These are phyloP conservation scores for Borovskyia barvae DNA, from an alignment of 208 protist species.

Conservation along the genomic window DNA sequence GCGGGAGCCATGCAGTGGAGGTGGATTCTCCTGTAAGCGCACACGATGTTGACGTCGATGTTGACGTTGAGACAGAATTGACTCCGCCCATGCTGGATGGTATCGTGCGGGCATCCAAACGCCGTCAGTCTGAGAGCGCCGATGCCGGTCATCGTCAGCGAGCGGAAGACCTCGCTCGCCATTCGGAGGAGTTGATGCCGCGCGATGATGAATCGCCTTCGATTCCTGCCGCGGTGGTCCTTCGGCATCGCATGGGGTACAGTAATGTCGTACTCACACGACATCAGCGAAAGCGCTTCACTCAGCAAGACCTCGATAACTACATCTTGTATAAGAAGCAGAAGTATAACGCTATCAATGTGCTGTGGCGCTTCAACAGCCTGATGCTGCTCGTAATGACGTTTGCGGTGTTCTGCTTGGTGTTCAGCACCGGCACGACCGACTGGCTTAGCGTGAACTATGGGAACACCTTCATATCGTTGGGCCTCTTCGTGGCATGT, in stretches of 20 bases:
- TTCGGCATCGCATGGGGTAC: constrained; percentile 59
- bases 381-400: constrained; percentile 45
- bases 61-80: no score
- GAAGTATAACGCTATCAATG: constrained; percentile 76
- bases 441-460: constrained; percentile 51
- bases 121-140: no score
- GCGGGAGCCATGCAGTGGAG: no score
- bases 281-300: constrained; percentile 29
- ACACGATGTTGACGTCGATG: no score
- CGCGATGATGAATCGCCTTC: background rate
- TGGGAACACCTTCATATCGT: constrained; percentile 16
- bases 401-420: constrained; percentile 44
- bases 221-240: constrained; percentile 25
- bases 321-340: constrained; percentile 77
- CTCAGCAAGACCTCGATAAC: constrained; percentile 34
- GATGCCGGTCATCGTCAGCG: no score
- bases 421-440: constrained; percentile 46
- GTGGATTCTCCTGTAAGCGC: no score
- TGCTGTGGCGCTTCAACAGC: constrained; percentile 49
- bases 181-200: constrained; percentile 9
- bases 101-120: no score
- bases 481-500: constrained; percentile 67
- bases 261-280: constrained; percentile 32
- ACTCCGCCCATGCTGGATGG: no score
- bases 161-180: no score